These are phyloP conservation scores for Cyamopsis tetragonoloba DNA, from an alignment of 306 rosid species.

Conservation along the genomic window DNA sequence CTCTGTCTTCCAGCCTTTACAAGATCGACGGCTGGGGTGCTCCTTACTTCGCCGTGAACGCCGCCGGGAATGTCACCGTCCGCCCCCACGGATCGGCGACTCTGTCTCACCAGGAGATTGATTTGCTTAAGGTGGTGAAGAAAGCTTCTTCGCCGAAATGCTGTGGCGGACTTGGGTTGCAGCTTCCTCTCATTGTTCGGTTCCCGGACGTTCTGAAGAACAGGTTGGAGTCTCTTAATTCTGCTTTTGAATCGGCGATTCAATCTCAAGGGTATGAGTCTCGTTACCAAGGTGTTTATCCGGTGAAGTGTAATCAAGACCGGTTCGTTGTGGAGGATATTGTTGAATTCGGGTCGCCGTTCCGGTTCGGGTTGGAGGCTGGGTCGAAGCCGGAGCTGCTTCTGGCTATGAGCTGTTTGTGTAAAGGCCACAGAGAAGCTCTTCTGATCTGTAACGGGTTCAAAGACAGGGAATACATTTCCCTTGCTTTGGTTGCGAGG, in stretches of 20 bases:
- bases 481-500: conserved; percentile 68
- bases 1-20: conserved; percentile 56
- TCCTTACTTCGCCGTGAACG: conserved; percentile 65
- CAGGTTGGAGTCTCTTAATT: conserved; percentile 69
- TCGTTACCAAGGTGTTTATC: conserved; percentile 90
- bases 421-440: conserved; percentile 73
- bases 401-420: conserved; percentile 80
- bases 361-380: conserved; percentile 83
- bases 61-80: conserved; percentile 66
- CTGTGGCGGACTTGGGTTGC: conserved; percentile 68
- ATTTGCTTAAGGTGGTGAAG: conserved; percentile 70
- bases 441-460: conserved; percentile 74
- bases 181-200: conserved; percentile 73
- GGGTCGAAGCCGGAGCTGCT: conserved; percentile 93
- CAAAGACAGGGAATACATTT: conserved; percentile 69
- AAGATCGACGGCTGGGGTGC: conserved; percentile 74
- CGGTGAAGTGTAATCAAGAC: conserved; percentile 90
- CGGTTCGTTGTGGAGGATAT: conserved; percentile 86
- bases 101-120: conserved; percentile 80
- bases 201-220: conserved; percentile 73
- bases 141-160: conserved; percentile 66
- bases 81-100: conserved; percentile 61
- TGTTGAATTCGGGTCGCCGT: conserved; percentile 58
- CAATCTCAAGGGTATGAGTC: conserved; percentile 52
- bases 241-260: conserved; percentile 67